Evolutionary conservation across 1,284 basidiomycete genomes (phyloP), one percentile per base, ranked within the genome.

Genomic region (Rhodotorula sp.): DNA sequence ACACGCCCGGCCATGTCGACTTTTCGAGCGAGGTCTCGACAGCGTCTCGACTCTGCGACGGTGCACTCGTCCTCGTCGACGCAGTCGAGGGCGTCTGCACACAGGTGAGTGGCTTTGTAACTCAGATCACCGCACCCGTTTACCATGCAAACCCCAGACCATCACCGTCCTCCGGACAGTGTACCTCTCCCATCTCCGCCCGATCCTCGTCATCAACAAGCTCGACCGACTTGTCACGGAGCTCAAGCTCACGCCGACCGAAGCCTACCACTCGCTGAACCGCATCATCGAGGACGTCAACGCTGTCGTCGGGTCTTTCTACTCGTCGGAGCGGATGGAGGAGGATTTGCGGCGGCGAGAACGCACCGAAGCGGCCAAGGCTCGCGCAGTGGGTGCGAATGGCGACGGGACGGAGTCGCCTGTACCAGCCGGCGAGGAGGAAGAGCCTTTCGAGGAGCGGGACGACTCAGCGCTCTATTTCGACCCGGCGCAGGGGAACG

Each of bases 401-500:
- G 76, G 67, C 17, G 75, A 73, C 1, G 77, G 76, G 10, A 78
- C 77, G 44, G 86, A 86, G 34, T 75, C 75, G 27, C 76, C 74
- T 15, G 73, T 77, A 29, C 70, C 64, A 52, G 77, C 77, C 9
- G 78, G 76, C 46, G 86, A 86, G 30, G 78, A 76, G 30, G 78
- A 76, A 20, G 77, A 79, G 44, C 70, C 70, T 53, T 96, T 90
- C 79, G 88, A 93, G 77, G 96, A 99, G 81, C 91, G 91, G 78
- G 94, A 98, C 78, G 96, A 99, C 78, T 92, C 95, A 79, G 94
- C 96, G 79, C 89, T 99, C 67, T 99, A 99, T 82, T 99, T 99
- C 77, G 91, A 94, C 4, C 96, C 96, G 0, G 91, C 95, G 77
- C 87, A 88, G 68, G 96, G 96, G 30, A 99, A 98, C 78, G 96